Evolutionary conservation across 2,329 filamentous ascomycete species (phyloP).

Genomic region (Clonostachys chloroleuca): DNA sequence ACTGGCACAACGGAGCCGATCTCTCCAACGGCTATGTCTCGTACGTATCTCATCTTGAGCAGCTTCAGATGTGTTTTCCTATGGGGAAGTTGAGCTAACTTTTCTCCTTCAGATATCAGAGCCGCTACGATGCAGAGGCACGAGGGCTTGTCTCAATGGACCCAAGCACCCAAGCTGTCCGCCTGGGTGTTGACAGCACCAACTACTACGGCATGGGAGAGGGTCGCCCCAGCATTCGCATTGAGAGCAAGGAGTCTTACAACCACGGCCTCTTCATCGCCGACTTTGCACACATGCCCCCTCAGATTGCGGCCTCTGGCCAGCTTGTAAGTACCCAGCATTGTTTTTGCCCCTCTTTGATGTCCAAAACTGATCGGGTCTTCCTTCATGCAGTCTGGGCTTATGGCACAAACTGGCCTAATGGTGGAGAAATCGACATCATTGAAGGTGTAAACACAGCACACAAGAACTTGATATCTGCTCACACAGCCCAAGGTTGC

Average conservation of each 20-base stretch:
- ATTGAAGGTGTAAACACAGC: conserved; percentile 65
- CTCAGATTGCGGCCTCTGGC: conserved; percentile 68
- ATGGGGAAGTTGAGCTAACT: no score
- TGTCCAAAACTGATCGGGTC: conserved; percentile 72
- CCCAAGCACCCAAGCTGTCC: conserved; percentile 32
- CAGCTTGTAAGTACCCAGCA: conserved; percentile 50
- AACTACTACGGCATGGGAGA: conserved; percentile 25
- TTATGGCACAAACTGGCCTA: conserved; percentile 55
- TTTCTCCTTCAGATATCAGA: conserved; percentile 31
- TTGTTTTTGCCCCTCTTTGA: conserved; percentile 53
- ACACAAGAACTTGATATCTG: conserved; percentile 55
- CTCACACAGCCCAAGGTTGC: conserved; percentile 47
- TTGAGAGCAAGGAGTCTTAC: conserved; percentile 61
- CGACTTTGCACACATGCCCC: conserved; percentile 71
- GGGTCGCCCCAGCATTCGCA: conserved; percentile 57
- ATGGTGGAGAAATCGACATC: conserved; percentile 63
- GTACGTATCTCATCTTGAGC: conserved; percentile 33
- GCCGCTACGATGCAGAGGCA: conserved; percentile 27
- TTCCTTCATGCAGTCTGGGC: conserved; percentile 48
- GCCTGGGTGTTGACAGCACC: conserved; percentile 36
- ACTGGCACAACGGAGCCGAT: conserved; percentile 47
- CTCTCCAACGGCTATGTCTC: conserved; percentile 64
- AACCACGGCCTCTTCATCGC: conserved; percentile 65
- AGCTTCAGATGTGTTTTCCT: no score
- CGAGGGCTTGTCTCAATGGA: conserved; percentile 36